phyloP scores from a whole-genome alignment of 169 alveolate species.

The Plasmodium coatneyi region DNA sequence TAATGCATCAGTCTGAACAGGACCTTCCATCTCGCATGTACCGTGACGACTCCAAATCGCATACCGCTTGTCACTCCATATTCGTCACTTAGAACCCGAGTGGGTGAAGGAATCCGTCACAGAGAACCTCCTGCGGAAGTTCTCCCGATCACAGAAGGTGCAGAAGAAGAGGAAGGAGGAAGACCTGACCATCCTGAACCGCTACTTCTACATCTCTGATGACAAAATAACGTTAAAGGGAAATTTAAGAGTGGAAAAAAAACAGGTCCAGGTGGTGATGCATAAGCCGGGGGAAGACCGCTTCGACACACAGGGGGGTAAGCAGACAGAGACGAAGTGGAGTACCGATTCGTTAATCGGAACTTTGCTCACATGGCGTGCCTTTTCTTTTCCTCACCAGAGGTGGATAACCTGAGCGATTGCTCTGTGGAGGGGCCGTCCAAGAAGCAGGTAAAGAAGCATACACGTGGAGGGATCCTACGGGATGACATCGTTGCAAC shows the following conservation, averaged over 20 bases:
- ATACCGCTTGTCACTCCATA: neutral
- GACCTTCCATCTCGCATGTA: neutral
- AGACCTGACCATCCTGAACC: slow-evolving; percentile 10
- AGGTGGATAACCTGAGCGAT: slow-evolving; percentile 14
- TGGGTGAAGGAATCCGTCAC: slow-evolving; percentile 50
- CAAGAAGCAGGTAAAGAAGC: slow-evolving; percentile 25
- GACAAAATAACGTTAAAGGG: slow-evolving; percentile 16
- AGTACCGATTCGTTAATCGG: neutral
- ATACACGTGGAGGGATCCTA: neutral
- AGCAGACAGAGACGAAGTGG: neutral
- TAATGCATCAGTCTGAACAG: neutral
- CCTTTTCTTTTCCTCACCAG: neutral
- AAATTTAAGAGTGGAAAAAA: slow-evolving; percentile 5
- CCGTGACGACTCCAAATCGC: neutral
- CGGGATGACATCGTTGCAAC: neutral
- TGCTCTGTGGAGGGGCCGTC: neutral
- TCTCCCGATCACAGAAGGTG: neutral
- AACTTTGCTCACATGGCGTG: neutral
- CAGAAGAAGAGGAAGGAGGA: slow-evolving; percentile 35
- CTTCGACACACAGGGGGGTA: neutral
- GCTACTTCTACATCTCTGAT: slow-evolving; percentile 17
- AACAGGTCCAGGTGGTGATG: neutral
- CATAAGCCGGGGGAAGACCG: neutral
- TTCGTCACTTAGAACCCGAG: slow-evolving; percentile 28
- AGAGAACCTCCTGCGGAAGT: slow-evolving; percentile 14